Base-by-base conservation (phyloP, 192 early-diverging fungal genomes). In the Rhizoclosmatium sp. region DNA sequence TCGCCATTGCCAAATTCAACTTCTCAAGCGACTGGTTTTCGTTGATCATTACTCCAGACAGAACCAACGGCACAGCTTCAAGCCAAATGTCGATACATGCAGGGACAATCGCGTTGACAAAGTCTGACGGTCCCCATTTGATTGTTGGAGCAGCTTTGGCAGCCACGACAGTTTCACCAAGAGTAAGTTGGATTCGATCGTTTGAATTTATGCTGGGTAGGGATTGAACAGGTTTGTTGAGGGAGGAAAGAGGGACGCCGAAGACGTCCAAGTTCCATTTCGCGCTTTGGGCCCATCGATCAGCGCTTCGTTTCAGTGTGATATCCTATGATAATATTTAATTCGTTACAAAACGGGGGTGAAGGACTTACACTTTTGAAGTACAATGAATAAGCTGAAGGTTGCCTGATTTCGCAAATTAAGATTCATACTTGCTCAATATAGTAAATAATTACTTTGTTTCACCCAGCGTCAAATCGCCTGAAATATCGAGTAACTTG, bases 241-340 rank as follows among this genome's bases (percentile, higher is more conserved):
- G 16, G 16, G 49, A 14, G 21, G 62, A 7, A 16, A 42, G 21
- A 5, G 21, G 10, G 16, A 19, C 46, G 46, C 41, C 19, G 67
- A 69, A 69, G 19, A 72, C 39, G 45, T 72, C 70, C 39, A 59
- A 23, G n/a, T 72, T 72, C 49, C 47, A 72, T 51, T 72, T 72
- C 9, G 70, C 9, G 19, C 56, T 31, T 31, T 72, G 54, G 0
- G 19, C 31, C 70, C 70, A 72, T 9, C 70, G 70, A 19, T 47
- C 58, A 40, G 31, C 31, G 58, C 48, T 31, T 23, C 58, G n/a
- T 31, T 16, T 54, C 3, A 72, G 49, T 9, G 70, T 59, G 7
- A 72, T 72, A 58, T 72, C 70, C 70, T 72, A 19, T 12, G 21
- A 45, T 48, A 69, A 47, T n/a, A 21, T n/a, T 58, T 58, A 58